These are phyloP conservation scores for Rhododendron kiyosumense DNA, from an alignment of 148 eudicot species.

Conservation along the genomic window DNA sequence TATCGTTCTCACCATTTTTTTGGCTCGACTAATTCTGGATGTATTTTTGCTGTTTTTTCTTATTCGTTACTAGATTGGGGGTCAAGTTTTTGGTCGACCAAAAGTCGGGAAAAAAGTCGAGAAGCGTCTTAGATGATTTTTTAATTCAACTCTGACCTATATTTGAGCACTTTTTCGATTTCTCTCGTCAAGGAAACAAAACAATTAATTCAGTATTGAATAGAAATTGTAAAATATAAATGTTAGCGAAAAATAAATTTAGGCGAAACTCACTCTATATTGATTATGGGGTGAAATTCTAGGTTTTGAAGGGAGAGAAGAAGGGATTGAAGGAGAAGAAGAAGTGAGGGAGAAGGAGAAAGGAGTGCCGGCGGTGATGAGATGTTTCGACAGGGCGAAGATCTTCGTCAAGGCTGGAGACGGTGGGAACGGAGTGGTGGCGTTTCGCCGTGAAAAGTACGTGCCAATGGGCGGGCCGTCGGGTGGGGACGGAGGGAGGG, in stretches of 20 bases:
- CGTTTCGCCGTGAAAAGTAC: conserved; percentile 82
- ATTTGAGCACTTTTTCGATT: not conserved
- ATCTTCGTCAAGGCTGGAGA: conserved; percentile 75
- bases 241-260: not conserved
- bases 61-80: no score
- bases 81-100: no score
- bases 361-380: conserved; percentile 95
- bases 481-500: conserved; percentile 95
- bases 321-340: conserved; percentile 21
- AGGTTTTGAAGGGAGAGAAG: conserved; percentile 18
- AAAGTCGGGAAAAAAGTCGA: no score
- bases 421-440: conserved; percentile 95
- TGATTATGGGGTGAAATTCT: conserved; percentile 11
- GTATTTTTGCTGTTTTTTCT: no score
- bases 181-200: not conserved
- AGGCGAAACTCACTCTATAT: not conserved
- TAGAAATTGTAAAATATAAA: no score
- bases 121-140: no score
- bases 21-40: no score
- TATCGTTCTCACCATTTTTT: not conserved
- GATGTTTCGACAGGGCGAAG: conserved; percentile 90
- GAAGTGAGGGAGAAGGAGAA: conserved; percentile 72
- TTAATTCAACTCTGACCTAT: not conserved
- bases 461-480: conserved; percentile 94
- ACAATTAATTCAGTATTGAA: not conserved